A percentile compares a stretch with the other conserved stretches of the same genome.
These are phyloP conservation scores for Rhinocladiella similis DNA, from an alignment of 2,329 filamentous ascomycete genomes.

Conservation along the genomic window DNA sequence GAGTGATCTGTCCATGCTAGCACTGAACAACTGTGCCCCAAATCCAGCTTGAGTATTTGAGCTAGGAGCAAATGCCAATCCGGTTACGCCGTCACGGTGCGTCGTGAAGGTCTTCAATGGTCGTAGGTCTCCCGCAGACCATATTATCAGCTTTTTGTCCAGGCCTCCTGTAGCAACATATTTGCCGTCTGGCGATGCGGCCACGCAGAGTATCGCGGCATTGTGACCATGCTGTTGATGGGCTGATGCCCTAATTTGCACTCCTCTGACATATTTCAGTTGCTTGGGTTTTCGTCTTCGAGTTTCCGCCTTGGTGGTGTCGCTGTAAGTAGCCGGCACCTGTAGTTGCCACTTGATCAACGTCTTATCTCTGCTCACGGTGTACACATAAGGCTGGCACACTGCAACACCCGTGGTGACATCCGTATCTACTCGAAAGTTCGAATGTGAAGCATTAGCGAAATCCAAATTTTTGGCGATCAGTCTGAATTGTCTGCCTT, in stretches of 20 bases:
- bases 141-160: constrained; percentile 82
- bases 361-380: constrained; percentile 78
- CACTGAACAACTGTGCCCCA: constrained; percentile 84
- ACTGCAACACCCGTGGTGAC: constrained; percentile 78
- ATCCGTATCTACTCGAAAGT: constrained; percentile 77
- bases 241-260: constrained; percentile 42
- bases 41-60: constrained; percentile 54
- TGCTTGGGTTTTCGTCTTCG: constrained; percentile 45
- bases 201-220: constrained; percentile 76
- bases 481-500: constrained; percentile 83
- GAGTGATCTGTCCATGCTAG: constrained; percentile 86
- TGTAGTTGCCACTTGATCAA: constrained; percentile 88
- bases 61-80: constrained; percentile 79
- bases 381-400: constrained; percentile 80
- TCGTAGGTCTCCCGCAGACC: constrained; percentile 76
- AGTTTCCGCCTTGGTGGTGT: constrained; percentile 25
- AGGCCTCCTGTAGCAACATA: constrained; percentile 87
- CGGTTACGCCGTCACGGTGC: constrained; percentile 84
- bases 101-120: constrained; percentile 85
- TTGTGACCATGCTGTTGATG: constrained; percentile 69
- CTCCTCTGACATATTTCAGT: constrained; percentile 49
- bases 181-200: constrained; percentile 84
- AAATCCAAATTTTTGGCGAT: constrained; percentile 75
- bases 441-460: constrained; percentile 63
- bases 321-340: constrained; percentile 35